These are phyloP conservation scores for Penicillium soppii DNA, from an alignment of 495 filamentous ascomycete genomes.

Conservation along the genomic window DNA sequence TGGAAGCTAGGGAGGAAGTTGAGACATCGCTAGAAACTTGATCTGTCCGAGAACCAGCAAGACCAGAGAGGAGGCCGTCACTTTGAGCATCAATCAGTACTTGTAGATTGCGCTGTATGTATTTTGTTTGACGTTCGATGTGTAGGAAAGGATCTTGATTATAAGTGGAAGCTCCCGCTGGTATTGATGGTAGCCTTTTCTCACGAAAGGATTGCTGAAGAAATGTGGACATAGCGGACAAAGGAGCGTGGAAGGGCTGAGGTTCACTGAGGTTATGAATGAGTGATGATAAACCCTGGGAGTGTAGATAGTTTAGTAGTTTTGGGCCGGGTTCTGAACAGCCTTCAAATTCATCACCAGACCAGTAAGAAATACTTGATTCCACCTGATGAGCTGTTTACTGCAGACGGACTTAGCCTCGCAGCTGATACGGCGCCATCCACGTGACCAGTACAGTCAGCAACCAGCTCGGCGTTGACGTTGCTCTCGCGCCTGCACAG, in stretches of 20 bases:
- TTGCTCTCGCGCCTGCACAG: constrained; percentile 39
- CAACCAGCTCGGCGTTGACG: constrained; percentile 37
- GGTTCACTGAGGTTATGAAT: not conserved
- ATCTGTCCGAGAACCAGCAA: constrained; percentile 32
- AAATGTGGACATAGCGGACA: constrained; percentile 33
- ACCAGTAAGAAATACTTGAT: constrained; percentile 18
- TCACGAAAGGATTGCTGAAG: constrained; percentile 22
- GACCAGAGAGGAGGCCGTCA: constrained; percentile 63
- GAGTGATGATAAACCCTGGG: not conserved
- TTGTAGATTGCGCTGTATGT: constrained; percentile 76
- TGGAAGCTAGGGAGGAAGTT: constrained; percentile 34
- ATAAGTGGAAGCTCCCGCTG: constrained; percentile 27
- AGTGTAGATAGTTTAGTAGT: constrained; percentile 5
- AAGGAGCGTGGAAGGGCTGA: not conserved
- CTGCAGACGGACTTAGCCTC: constrained; percentile 2
- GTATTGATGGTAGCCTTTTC: constrained; percentile 26
- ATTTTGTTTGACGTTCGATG: constrained; percentile 45
- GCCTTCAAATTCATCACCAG: constrained; percentile 19
- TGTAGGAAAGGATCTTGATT: constrained; percentile 42
- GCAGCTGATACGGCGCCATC: constrained; percentile 12
- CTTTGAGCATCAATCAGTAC: constrained; percentile 81
- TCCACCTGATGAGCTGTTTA: constrained; percentile 18
- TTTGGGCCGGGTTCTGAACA: not conserved
- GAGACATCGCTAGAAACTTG: constrained; percentile 49
- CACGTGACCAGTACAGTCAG: constrained; percentile 32